phyloP scores from a whole-genome alignment of 1,139 yeast species.

The Yamadazyma blattariae region DNA sequence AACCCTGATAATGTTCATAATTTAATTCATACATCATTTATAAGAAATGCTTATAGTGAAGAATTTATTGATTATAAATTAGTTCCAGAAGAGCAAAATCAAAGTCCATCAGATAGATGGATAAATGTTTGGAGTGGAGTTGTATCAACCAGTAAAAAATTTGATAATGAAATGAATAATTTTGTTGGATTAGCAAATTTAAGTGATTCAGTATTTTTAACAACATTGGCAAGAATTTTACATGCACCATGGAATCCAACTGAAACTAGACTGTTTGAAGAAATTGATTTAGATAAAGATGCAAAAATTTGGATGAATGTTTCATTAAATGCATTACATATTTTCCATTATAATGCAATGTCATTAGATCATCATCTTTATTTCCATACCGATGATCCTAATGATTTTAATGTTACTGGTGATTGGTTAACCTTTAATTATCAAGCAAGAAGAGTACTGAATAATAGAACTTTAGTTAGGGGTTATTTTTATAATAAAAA shows the following conservation, averaged over 20 bases:
- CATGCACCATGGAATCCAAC: slow-evolving; percentile 49
- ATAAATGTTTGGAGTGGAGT: slow-evolving; percentile 40
- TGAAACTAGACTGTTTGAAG: slow-evolving; percentile 26
- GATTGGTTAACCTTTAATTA: slow-evolving; percentile 42
- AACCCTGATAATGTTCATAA: slow-evolving; percentile 28
- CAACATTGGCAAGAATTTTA: slow-evolving; percentile 41
- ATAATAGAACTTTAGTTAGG: slow-evolving; percentile 37
- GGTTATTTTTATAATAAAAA: slow-evolving; percentile 34
- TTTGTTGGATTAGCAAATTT: slow-evolving; percentile 40
- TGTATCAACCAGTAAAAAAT: slow-evolving; percentile 23
- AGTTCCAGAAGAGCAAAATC: slow-evolving; percentile 34
- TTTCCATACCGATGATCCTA: slow-evolving; percentile 30
- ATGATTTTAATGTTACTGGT: slow-evolving; percentile 31
- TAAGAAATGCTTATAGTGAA: slow-evolving; percentile 38
- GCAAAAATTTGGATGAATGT: slow-evolving; percentile 30
- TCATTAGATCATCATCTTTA: slow-evolving; percentile 47
- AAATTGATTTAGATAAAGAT: slow-evolving; percentile 32
- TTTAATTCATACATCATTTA: slow-evolving; percentile 37
- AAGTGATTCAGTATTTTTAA: slow-evolving; percentile 40
- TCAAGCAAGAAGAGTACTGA: slow-evolving; percentile 34
- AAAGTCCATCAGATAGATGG: slow-evolving; percentile 39
- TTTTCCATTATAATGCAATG: slow-evolving; percentile 48
- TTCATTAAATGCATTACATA: slow-evolving; percentile 38
- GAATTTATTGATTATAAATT: slow-evolving; percentile 33
- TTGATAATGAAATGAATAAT: slow-evolving; percentile 30